Evolutionary conservation across 179 eudicot genomes (phyloP).

Genomic region (Heliamphora pulchella): DNA sequence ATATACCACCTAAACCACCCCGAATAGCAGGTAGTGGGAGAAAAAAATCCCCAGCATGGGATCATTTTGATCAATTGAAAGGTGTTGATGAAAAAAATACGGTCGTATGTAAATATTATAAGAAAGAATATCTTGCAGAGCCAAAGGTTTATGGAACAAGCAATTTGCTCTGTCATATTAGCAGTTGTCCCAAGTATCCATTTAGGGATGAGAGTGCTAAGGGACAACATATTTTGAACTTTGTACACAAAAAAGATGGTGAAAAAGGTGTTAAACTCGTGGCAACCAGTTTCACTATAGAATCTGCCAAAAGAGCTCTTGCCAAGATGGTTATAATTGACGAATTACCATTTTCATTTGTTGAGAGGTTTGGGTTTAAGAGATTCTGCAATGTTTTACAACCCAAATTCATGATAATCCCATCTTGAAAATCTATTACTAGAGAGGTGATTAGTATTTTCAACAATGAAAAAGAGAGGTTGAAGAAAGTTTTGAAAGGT

Average conservation of each 20-base stretch:
- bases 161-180: background rate
- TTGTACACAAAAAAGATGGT: background rate
- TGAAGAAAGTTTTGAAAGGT: background rate
- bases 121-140: background rate
- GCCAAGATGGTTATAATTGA: too few species aligned
- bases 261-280: background rate
- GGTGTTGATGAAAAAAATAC: too few species aligned
- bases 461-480: background rate
- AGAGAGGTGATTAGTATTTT: background rate
- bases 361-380: background rate
- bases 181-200: background rate
- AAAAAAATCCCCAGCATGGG: background rate
- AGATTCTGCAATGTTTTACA: background rate
- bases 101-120: background rate
- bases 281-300: background rate
- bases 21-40: background rate
- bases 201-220: too few species aligned
- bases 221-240: background rate
- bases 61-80: background rate
- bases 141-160: background rate
- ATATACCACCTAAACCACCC: background rate
- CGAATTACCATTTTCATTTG: background rate
- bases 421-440: background rate
- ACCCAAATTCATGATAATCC: background rate
- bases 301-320: background rate